Percentiles rank a stretch among this genome's conserved stretches.
These are phyloP conservation scores for Chlorella sp. DNA, from an alignment of 139 green algal genomes.

Conservation along the genomic window DNA sequence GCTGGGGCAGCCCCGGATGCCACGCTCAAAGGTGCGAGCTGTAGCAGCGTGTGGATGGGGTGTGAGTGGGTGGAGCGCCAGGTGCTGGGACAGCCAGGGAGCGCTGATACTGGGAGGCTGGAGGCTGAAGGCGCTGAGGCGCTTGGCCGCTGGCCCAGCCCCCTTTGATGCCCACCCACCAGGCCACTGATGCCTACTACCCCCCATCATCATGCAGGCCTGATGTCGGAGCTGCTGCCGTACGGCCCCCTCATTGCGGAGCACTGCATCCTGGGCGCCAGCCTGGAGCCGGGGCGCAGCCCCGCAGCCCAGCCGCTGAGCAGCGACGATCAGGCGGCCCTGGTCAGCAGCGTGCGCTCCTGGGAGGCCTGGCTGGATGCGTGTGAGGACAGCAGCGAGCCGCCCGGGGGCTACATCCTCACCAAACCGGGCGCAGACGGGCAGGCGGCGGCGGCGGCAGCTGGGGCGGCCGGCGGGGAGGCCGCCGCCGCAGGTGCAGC, in stretches of 20 bases:
- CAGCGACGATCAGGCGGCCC: constrained; percentile 13
- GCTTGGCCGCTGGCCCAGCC: too few species aligned
- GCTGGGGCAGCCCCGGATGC: neutral
- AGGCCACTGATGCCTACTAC: too few species aligned
- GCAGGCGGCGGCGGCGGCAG: neutral
- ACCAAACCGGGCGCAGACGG: constrained; percentile 12
- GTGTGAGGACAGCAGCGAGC: constrained; percentile 44
- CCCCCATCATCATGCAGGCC: neutral
- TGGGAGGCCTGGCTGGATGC: constrained; percentile 64
- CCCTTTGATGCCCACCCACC: too few species aligned
- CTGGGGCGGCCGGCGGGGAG: neutral
- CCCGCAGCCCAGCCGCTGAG: constrained; percentile 31
- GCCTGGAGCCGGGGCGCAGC: constrained; percentile 55
- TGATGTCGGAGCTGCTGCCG: constrained; percentile 49
- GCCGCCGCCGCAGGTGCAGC: neutral
- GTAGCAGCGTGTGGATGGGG: too few species aligned
- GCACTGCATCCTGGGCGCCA: constrained; percentile 78
- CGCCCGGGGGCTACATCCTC: constrained; percentile 62
- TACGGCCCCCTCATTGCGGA: constrained; percentile 87
- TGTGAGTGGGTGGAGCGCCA: too few species aligned
- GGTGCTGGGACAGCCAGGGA: too few species aligned
- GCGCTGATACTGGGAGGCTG: too few species aligned
- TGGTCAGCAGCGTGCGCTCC: constrained; percentile 43
- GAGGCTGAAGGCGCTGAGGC: neutral
- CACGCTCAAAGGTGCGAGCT: constrained; percentile 22